phyloP scores from a whole-genome alignment of 306 rosid genomes.

The Citrullus amarus region DNA sequence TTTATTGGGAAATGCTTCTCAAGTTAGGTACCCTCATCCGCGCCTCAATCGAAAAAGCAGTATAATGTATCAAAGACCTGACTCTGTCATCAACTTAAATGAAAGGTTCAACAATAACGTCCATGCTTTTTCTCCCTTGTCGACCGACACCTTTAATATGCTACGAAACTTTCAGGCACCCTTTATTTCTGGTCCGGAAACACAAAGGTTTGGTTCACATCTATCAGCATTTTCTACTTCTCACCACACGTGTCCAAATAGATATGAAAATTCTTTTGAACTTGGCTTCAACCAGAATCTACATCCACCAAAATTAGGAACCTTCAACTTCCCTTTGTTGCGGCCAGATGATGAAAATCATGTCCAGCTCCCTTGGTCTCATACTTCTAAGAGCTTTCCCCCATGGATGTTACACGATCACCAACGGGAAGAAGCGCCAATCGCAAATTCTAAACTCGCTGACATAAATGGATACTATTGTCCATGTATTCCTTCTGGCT shows the following conservation, averaged over 20 bases:
- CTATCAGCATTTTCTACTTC: conserved; percentile 23
- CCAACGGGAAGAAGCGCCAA: conserved; percentile 30
- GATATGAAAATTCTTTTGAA: conserved; percentile 27
- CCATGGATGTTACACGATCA: conserved; percentile 48
- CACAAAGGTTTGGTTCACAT: conserved; percentile 33
- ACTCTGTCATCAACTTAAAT: conserved; percentile 25
- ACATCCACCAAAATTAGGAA: conserved; percentile 33
- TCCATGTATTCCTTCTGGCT: conserved; percentile 38
- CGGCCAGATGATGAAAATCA: conserved; percentile 37
- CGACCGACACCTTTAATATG: conserved; percentile 26
- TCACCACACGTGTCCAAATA: conserved; percentile 22
- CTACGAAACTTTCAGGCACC: conserved; percentile 29
- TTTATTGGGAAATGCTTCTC: conserved; percentile 19
- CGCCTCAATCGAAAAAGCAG: conserved; percentile 27
- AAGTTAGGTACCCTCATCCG: conserved; percentile 24
- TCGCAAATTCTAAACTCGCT: conserved; percentile 30
- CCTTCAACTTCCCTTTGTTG: conserved; percentile 54
- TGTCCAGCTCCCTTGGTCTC: conserved; percentile 38
- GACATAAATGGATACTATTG: conserved; percentile 21
- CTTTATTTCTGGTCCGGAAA: conserved; percentile 40
- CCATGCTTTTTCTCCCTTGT: conserved; percentile 25
- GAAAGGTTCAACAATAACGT: conserved; percentile 22
- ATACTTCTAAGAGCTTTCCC: conserved; percentile 33
- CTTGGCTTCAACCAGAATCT: conserved; percentile 28
- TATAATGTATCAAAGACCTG: conserved; percentile 25